phyloP scores from a whole-genome alignment of 805 yeast genomes.

The Myxozyma sirexii region DNA sequence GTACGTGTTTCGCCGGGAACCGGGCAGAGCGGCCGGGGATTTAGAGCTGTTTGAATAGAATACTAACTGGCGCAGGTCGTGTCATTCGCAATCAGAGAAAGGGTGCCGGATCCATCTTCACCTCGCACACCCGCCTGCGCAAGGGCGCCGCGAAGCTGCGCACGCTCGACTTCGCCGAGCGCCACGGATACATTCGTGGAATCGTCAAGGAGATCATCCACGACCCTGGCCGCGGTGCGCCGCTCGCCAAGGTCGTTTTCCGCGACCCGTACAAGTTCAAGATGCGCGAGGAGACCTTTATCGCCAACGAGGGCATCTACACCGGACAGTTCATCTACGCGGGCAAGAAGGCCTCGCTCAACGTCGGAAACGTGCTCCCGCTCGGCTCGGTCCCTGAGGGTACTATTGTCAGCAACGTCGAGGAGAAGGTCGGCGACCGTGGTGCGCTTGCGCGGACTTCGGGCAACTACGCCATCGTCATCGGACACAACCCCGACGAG shows the following conservation, averaged over 20 bases:
- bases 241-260: constrained; percentile 98
- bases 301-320: constrained; percentile 99
- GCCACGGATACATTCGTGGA: constrained; percentile 99
- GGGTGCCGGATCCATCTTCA: constrained; percentile 99
- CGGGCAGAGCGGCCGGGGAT: too few species aligned
- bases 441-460: constrained; percentile 99
- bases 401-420: constrained; percentile 97
- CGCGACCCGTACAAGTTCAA: constrained; percentile 99
- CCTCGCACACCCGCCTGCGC: constrained; percentile 99
- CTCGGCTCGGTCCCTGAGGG: constrained; percentile 98
- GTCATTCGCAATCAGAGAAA: constrained; percentile 99
- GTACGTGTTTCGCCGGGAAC: background rate
- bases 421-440: constrained; percentile 99
- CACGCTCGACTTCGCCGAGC: constrained; percentile 98
- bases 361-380: constrained; percentile 96
- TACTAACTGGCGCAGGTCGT: constrained; percentile 62
- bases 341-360: constrained; percentile 97
- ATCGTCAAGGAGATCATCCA: constrained; percentile 97
- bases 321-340: constrained; percentile 99
- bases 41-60: background rate
- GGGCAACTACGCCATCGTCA: constrained; percentile 98
- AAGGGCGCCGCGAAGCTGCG: constrained; percentile 99
- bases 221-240: constrained; percentile 99
- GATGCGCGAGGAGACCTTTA: constrained; percentile 96
- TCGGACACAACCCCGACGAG: constrained; percentile 99